phyloP scores from a whole-genome alignment of 2,329 filamentous ascomycete species.

The Amesomyces nigricolor region DNA sequence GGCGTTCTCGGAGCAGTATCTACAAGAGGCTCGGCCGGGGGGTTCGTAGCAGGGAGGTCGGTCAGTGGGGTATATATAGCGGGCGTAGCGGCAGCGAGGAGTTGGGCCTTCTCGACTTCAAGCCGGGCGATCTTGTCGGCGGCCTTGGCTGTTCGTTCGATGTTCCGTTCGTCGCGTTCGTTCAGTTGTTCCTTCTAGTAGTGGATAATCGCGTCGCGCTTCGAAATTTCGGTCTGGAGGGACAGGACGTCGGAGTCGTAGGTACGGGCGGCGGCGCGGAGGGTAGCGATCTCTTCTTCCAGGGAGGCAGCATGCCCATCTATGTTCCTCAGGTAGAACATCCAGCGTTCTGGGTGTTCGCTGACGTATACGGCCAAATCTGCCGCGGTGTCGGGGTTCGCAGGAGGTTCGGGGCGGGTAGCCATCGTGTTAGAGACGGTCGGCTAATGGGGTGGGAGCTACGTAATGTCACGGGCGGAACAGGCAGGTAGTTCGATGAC shows the following conservation, averaged over 20 bases:
- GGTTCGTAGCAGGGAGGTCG: not conserved
- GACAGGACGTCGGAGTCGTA: not conserved
- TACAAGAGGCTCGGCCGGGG: not conserved
- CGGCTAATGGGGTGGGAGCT: too few relatives aligned
- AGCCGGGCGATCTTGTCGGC: not conserved
- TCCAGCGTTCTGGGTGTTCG: too few relatives aligned
- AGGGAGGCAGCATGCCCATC: not conserved
- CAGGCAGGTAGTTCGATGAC: too few relatives aligned
- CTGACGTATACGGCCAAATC: too few relatives aligned
- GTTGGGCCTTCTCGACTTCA: not conserved
- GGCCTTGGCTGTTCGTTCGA: not conserved
- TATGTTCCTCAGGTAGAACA: too few relatives aligned
- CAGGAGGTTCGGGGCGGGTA: too few relatives aligned
- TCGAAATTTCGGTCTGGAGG: not conserved
- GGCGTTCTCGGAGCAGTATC: too few relatives aligned
- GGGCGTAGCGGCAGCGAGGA: not conserved
- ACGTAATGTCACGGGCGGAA: too few relatives aligned
- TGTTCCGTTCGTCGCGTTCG: not conserved
- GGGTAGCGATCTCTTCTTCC: not conserved
- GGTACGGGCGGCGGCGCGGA: not conserved
- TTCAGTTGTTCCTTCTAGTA: constrained; percentile 8
- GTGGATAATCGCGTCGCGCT: not conserved
- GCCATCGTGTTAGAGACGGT: too few relatives aligned
- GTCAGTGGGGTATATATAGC: not conserved
- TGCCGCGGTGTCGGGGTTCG: too few relatives aligned